Evolutionary conservation across 768 basidiomycete species (phyloP), one percentile per base, ranked within the genome.

Genomic region (Pleurotus djamor): DNA sequence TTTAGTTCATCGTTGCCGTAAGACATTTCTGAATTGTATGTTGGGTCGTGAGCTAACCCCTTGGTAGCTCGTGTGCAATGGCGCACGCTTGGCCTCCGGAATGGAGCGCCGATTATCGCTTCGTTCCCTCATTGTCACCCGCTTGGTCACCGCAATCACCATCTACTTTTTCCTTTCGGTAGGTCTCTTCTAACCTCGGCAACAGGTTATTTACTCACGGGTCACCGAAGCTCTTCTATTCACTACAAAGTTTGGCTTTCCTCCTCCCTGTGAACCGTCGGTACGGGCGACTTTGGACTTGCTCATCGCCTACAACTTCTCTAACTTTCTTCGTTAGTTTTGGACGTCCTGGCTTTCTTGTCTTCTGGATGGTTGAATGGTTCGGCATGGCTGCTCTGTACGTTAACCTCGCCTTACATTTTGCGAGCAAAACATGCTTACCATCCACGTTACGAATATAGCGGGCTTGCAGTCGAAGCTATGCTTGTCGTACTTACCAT

Each of bases 321-420:
- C 21, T 28, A 28, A 28, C 21, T 28, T n/a, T 54, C 4, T 52
- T 13, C 52, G 16, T 5, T 12, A 77, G 81, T 56, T 84, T 79
- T 50, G 82, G 82, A 13, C 69, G 68, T 36, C 70, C 70, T 0
- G 87, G 87, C 0, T 85, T 88, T 62, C 61, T 87, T 36, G 71
- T 88, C 16, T 88, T 83, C 65, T 89, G 88, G 87, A 85, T 86
- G 83, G 69, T 86, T 60, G 82, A 80, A 58, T 88, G 79, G 75
- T 43, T 74, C 37, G 80, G 76, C 37, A 88, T 88, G 86, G 66
- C 77, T 6, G 76, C 85, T 1, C 71, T 84, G 83, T 79, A 68
- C n/a, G 82, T 71, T 14, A 4, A n/a, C 49, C 36, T 49, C 21
- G 6, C 38, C 17, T 8, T 32, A 5, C 33, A 59, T 3, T 3